A percentile compares a stretch with the other conserved stretches of the same genome.
phyloP scores from a whole-genome alignment of 495 filamentous ascomycete species.

The Tuber indicum region DNA sequence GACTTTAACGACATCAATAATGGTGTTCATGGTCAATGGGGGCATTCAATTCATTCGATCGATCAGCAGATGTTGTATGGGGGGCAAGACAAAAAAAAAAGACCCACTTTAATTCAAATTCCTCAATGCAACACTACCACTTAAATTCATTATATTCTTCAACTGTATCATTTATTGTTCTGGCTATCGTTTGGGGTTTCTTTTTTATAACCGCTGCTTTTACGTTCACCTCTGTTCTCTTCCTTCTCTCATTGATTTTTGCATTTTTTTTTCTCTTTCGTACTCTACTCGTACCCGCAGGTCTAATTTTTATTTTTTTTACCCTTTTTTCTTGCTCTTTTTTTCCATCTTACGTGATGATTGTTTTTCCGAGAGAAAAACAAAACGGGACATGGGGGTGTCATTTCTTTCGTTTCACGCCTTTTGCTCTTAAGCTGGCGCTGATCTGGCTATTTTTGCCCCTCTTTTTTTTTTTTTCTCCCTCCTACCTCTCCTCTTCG shows the following conservation, averaged over 20 bases:
- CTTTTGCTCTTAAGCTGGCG: background rate
- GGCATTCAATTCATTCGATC: background rate
- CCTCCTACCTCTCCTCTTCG: background rate
- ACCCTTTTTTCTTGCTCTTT: background rate
- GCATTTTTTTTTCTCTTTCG: background rate
- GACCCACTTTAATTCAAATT: background rate
- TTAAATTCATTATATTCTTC: background rate
- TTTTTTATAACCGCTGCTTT: slow-evolving; percentile 2
- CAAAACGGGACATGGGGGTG: background rate
- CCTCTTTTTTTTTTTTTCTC: background rate
- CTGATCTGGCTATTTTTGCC: background rate
- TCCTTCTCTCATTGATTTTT: slow-evolving; percentile 9
- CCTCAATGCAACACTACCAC: background rate
- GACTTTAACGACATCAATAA: background rate
- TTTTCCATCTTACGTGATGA: background rate
- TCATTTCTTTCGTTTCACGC: background rate
- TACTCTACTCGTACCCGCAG: background rate
- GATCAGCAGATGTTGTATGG: background rate
- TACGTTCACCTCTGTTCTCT: slow-evolving; percentile 7
- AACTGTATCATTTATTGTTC: background rate
- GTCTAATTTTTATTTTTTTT: background rate
- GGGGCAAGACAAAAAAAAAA: background rate
- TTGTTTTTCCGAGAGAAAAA: background rate
- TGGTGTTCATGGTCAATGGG: background rate
- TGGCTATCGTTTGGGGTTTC: background rate